These are phyloP conservation scores for Sporisorium sorghi DNA, from an alignment of 1,284 basidiomycete genomes.

Conservation along the genomic window DNA sequence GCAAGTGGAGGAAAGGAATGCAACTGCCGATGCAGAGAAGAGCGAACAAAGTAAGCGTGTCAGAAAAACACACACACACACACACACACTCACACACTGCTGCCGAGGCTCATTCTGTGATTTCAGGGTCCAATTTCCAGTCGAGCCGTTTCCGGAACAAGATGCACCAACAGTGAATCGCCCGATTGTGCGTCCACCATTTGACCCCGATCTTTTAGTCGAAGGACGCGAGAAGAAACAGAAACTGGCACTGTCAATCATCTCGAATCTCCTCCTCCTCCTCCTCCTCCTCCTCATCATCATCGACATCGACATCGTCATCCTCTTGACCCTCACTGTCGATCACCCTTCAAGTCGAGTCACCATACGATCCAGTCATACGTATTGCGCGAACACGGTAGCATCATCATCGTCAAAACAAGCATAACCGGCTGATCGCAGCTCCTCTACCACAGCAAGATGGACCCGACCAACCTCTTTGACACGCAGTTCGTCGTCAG, in stretches of 20 bases:
- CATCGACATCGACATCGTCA: background rate
- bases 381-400: no score
- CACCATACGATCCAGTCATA: no score
- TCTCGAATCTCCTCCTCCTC: background rate
- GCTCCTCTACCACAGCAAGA: conserved; percentile 16
- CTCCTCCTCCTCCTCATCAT: conserved; percentile 3
- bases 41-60: background rate
- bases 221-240: conserved; percentile 10
- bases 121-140: conserved; percentile 6
- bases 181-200: background rate
- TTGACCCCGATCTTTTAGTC: conserved; percentile 1
- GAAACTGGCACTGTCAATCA: background rate
- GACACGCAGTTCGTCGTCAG: conserved; percentile 67
- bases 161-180: no score
- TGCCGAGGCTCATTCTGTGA: no score
- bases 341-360: no score
- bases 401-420: no score
- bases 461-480: conserved; percentile 67
- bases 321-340: background rate
- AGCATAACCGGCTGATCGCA: background rate
- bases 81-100: no score
- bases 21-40: conserved; percentile 20
- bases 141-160: background rate
- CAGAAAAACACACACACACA: no score
- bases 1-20: conserved; percentile 17